Percentiles rank a stretch among this genome's conserved stretches.
These are phyloP conservation scores for Plasmodium gonderi DNA, from an alignment of 169 alveolate species.

Conservation along the genomic window DNA sequence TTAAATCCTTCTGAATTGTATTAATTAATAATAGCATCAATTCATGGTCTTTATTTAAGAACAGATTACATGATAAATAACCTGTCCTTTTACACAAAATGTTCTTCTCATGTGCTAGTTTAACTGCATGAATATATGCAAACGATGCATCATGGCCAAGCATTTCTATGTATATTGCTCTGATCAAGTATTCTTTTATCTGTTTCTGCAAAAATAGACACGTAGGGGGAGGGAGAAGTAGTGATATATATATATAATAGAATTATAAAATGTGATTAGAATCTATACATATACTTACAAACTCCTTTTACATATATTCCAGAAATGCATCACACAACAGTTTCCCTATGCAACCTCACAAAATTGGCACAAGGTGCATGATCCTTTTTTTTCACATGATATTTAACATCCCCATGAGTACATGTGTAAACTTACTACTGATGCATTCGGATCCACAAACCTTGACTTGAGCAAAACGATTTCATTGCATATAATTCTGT, in stretches of 20 bases:
- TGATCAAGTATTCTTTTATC: constrained; percentile 89
- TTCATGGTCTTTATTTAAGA: constrained; percentile 91
- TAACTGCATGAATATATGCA: constrained; percentile 94
- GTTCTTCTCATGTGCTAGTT: constrained; percentile 92
- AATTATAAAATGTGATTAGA: neutral
- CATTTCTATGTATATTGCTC: constrained; percentile 96
- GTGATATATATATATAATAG: neutral
- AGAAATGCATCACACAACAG: neutral
- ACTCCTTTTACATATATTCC: neutral
- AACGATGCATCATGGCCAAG: constrained; percentile 96
- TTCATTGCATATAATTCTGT: constrained; percentile 90
- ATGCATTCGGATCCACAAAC: constrained; percentile 83
- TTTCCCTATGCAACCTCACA: neutral
- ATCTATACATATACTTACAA: neutral
- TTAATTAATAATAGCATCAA: constrained; percentile 93
- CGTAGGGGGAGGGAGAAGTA: neutral
- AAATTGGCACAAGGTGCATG: neutral
- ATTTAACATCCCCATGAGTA: neutral
- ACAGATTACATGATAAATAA: constrained; percentile 92
- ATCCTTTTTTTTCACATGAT: neutral
- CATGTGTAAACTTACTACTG: constrained; percentile 86
- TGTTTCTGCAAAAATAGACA: constrained; percentile 67
- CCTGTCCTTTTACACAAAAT: constrained; percentile 89
- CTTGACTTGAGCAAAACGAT: constrained; percentile 83
- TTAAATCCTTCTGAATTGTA: constrained; percentile 93